Conservation (phyloP, 306 rosid species). For the Dryas octopetala region DNA sequence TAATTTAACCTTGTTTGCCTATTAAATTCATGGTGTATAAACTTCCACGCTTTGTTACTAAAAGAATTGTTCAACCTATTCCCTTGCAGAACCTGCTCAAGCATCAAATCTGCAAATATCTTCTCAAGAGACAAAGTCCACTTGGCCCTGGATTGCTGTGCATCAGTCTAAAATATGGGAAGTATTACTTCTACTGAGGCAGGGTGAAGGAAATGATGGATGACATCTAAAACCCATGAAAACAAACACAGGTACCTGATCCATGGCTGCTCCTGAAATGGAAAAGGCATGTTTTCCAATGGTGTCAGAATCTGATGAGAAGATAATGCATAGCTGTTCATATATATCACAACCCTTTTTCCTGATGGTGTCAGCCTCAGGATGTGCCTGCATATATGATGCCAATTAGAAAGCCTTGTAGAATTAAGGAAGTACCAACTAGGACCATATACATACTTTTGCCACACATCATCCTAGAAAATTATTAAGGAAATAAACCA, state of each 20-base stretch:
- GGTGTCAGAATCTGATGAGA: slow-evolving; percentile 8
- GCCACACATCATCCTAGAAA: too few species aligned
- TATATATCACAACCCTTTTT: slow-evolving; percentile 13
- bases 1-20: slow-evolving; percentile 1
- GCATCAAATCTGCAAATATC: slow-evolving; percentile 14
- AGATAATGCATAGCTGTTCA: slow-evolving; percentile 4
- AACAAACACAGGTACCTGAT: slow-evolving; percentile 3
- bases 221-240: not conserved
- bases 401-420: not conserved
- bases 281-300: not conserved
- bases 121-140: slow-evolving; percentile 3
- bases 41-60: slow-evolving; percentile 11
- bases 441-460: too few species aligned
- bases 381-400: slow-evolving; percentile 9
- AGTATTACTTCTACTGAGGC: not conserved
- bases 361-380: slow-evolving; percentile 5
- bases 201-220: not conserved
- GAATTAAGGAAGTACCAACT: not conserved
- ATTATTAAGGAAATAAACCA: too few species aligned
- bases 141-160: slow-evolving; percentile 12
- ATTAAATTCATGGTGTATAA: slow-evolving; percentile 8
- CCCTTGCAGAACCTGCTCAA: slow-evolving; percentile 11
- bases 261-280: not conserved
- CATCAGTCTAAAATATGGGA: not conserved
- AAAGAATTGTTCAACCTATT: slow-evolving; percentile 8